Base-by-base conservation (phyloP, 106 monocot genomes). In the Dendrobium chrysotoxum region DNA sequence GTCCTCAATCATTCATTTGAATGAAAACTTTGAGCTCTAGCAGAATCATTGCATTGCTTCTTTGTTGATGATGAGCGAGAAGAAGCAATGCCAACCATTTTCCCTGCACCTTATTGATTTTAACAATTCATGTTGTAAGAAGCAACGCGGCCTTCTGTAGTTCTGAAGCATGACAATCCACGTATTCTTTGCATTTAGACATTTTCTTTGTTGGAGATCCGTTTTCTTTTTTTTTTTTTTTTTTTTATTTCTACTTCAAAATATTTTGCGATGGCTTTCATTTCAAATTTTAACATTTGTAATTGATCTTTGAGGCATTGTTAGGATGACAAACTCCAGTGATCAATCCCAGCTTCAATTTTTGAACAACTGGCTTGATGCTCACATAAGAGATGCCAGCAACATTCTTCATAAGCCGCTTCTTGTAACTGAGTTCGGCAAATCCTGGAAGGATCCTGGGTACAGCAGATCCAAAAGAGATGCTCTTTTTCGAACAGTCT, bases 401-500 rank as follows among this genome's bases (percentile, higher is more conserved):
- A 40, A 84, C 20, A 46, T 91, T 28, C 87, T 97, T 17, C 81
- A 30, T 18, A 94, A 92, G 79, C 97, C 97, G 21, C 81, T 97
- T 31, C 85, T 94, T 44, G 11, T 97, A 39, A 80, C 94, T 0
- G 97, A 97, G 83, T 97, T 97, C 28, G 97, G 97, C 5, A 94
- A 92, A 79, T 97, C 97, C 15, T 80, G 86, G 86, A 94, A 90
- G 67, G 92, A 90, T 42, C 82, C 92, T 2, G 92, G 94, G 4
- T 97, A 78, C 83, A 89, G 83, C 88, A 78, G 23, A 80, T 41
- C 74, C 16, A 79, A 94, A 77, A 90, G 94, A 70, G 94, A 97
- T 40, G 74, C 77, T 0, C 20, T 94, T 21, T 94, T 89, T 84
- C 77, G 38, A 23, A 80, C 75, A 1, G 87, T 94, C n/a, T 97